These are phyloP conservation scores for Epithele typhae DNA, from an alignment of 768 basidiomycete species.

Conservation along the genomic window DNA sequence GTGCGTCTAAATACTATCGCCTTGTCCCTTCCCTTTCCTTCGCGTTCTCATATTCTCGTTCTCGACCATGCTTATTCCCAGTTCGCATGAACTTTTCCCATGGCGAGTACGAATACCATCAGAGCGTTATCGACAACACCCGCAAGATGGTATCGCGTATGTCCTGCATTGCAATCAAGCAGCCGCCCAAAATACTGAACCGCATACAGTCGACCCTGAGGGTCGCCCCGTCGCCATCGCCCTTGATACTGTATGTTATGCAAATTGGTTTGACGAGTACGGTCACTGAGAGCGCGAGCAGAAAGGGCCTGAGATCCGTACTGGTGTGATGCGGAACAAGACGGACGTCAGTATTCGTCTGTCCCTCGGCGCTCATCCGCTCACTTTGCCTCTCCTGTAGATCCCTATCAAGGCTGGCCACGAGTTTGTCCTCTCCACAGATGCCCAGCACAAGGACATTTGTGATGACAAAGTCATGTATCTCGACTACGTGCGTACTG, in stretches of 20 bases:
- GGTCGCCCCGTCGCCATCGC: slow-evolving; percentile 97
- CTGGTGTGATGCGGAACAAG: slow-evolving; percentile 84
- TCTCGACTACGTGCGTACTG: slow-evolving; percentile 82
- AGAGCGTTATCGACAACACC: slow-evolving; percentile 98
- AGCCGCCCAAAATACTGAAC: slow-evolving; percentile 2
- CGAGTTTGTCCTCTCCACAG: slow-evolving; percentile 88
- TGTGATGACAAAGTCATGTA: slow-evolving; percentile 85
- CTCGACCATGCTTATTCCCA: slow-evolving; percentile 26
- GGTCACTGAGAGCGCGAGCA: slow-evolving; percentile 26
- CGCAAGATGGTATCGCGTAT: slow-evolving; percentile 77
- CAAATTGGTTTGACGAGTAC: background rate
- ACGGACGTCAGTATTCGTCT: slow-evolving; percentile 62
- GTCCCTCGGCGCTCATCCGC: background rate
- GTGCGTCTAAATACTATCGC: slow-evolving; percentile 42
- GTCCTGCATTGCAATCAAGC: slow-evolving; percentile 18
- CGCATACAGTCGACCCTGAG: slow-evolving; percentile 48
- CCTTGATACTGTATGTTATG: slow-evolving; percentile 79
- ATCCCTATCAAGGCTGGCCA: slow-evolving; percentile 85
- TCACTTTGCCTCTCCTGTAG: too few relatives aligned
- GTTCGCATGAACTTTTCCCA: slow-evolving; percentile 99
- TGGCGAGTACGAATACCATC: slow-evolving; percentile 97
- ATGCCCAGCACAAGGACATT: slow-evolving; percentile 69
- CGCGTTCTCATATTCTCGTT: background rate
- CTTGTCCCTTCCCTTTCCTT: background rate
- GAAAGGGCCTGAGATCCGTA: slow-evolving; percentile 99